Evolutionary conservation across 1,139 yeast genomes (phyloP), one percentile per base, ranked within the genome.

Genomic region (Suhomyces taliae): DNA sequence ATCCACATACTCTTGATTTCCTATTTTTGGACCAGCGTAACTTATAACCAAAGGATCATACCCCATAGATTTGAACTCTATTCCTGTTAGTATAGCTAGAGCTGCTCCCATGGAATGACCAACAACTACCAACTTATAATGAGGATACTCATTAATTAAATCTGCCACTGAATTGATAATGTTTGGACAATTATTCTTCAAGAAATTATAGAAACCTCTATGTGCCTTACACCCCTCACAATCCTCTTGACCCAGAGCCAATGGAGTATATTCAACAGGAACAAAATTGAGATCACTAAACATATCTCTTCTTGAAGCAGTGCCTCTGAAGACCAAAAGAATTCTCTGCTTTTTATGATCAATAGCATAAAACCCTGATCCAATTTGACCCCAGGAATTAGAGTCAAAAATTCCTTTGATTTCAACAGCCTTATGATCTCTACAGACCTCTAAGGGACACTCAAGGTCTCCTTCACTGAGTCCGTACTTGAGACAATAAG

Each of bases 71-170:
- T 71, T 70, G 47, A 81, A 70, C 56, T 85, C 90, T 27, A 82
- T 70, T 0, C 86, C 90, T 9, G 81, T 74, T 35, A 87, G 64
- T 11, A 74, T 63, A 0, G 90, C 85, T 46, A 85, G 64, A 0
- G 90, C 89, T 3, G 85, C 93, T 1, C 93, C 95, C 29, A 86
- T 62, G 0, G 93, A 86, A 64, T 86, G 93, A 0, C 93, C 93
- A 2, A 81, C 67, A 2, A 85, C 71, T 4, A 78, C 72, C 12
- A 85, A 53, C 37, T 70, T 62, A 58, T 82, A 84, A 27, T 72
- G 73, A 0, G 82, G 79, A 54, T 75, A 62, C 19, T 61, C 41
- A 1, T 57, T 41, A 49, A 61, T 60, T 50, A 77, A 48, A 24
- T 56, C 55, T 40, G 66, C 64, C 11, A 74, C 67, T 14, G 68